Evolutionary conservation across 2,329 filamentous ascomycete genomes (phyloP).

Genomic region (Exophiala calicioides): DNA sequence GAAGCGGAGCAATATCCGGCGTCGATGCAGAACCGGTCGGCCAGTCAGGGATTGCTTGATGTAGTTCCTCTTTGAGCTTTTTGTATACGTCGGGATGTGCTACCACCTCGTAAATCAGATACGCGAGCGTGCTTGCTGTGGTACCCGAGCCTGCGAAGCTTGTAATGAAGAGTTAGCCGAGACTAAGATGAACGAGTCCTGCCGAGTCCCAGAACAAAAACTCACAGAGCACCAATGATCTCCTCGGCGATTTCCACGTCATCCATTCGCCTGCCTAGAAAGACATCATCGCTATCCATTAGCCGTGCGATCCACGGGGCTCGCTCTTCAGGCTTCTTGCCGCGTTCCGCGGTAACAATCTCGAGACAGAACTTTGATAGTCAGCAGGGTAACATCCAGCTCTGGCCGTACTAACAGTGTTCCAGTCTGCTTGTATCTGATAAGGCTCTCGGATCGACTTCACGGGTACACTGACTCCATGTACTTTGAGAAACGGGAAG

Average conservation of each 20-base stretch:
- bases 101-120: conserved; percentile 1
- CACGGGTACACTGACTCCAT: background rate
- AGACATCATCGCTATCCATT: conserved; percentile 5
- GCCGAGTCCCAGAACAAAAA: background rate
- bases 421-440: conserved; percentile 2
- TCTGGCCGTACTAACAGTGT: background rate
- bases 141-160: conserved; percentile 3
- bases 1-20: background rate
- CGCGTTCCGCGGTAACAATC: background rate
- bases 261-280: background rate
- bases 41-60: background rate
- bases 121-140: background rate
- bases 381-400: background rate
- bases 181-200: background rate
- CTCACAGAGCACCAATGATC: conserved; percentile 1
- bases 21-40: background rate
- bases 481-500: background rate
- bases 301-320: background rate
- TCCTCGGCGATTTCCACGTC: conserved; percentile 8
- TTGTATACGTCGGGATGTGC: background rate
- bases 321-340: background rate
- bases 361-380: conserved; percentile 1
- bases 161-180: background rate
- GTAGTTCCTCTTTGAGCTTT: conserved; percentile 1
- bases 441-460: background rate